Base-by-base conservation (phyloP, 352 stramenopile genomes). In the Aphanomyces invadans region DNA sequence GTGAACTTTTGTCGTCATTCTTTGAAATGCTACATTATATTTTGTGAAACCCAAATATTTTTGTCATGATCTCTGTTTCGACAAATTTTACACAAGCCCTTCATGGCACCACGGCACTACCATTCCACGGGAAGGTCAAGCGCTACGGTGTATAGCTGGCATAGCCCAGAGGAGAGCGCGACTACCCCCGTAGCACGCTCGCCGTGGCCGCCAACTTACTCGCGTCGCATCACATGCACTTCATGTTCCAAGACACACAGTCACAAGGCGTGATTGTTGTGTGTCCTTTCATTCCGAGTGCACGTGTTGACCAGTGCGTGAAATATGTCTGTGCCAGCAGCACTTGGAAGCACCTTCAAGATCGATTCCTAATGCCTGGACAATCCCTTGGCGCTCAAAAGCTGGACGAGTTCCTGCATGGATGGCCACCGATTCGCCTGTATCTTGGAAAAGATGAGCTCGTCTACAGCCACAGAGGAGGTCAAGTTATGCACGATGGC, bases 371-470 rank as follows among this genome's bases (percentile, higher is more conserved):
- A 67, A 21, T 44, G 60, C 38, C 60, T 23, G 19, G 23, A 12
- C 1, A 67, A 28, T 3, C 60, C 60, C 4, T 25, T 39, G 29
- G 49, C 60, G 19, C 26, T 21, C 17, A 67, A 21, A 5, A 67
- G 60, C 21, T 67, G n/a, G 17, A 44, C n/a, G 19, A 67, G 26
- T 23, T 67, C 60, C 44, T 87, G 60, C 10, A 90, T 72, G 25
- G 79, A 83, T 2, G 83, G 83, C 83, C 83, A 92, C 26, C 81
- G 75, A 26, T 74, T 75, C 4, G 69, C 72, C 28, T 89, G 48
- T 17, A 92, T 76, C 60, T 88, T 89, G 28, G 83, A 92, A 62
- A 90, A 92, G 57, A 90, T 70, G 19, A 92, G 68, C 3, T 89
- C 75, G 33, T 74, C 83, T 92, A 65, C 33, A 62, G 7, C 19